Evolutionary conservation across 1,284 basidiomycete species (phyloP).

Genomic region (Peniophora sp.): DNA sequence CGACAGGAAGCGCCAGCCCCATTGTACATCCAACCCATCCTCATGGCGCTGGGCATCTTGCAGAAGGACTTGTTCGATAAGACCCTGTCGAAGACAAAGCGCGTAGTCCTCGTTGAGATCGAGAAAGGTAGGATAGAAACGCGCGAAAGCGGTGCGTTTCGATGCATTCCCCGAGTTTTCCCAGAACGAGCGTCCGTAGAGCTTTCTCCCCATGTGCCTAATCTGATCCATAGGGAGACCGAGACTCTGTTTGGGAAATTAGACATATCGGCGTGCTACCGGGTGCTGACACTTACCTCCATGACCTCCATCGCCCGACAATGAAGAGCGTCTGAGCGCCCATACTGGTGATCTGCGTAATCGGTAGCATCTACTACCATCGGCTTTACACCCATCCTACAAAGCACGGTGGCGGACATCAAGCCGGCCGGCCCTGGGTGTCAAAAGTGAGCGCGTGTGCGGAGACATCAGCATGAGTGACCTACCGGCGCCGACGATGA

Average conservation of each 20-base stretch:
- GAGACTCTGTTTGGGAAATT: constrained; percentile 3
- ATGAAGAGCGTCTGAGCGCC: constrained; percentile 7
- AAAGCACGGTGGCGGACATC: constrained; percentile 5
- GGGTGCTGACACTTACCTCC: not conserved
- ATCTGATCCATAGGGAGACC: constrained; percentile 8
- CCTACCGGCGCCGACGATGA: constrained; percentile 8
- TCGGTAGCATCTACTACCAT: constrained; percentile 6
- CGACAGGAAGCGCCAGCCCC: constrained; percentile 5
- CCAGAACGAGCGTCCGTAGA: constrained; percentile 8
- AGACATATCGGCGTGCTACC: not conserved
- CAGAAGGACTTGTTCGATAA: constrained; percentile 8
- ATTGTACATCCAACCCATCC: constrained; percentile 5
- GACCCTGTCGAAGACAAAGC: constrained; percentile 6
- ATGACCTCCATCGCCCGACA: constrained; percentile 7
- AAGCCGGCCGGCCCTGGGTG: constrained; percentile 5
- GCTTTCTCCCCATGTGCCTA: constrained; percentile 5
- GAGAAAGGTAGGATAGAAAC: constrained; percentile 8
- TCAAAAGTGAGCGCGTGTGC: not conserved
- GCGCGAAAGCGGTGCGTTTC: constrained; percentile 4
- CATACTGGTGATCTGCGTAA: constrained; percentile 5
- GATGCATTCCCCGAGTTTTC: constrained; percentile 4
- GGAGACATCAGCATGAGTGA: not conserved
- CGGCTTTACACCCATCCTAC: constrained; percentile 7
- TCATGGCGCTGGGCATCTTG: constrained; percentile 6
- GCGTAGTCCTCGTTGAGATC: constrained; percentile 8